Evolutionary conservation across 2,329 filamentous ascomycete species (phyloP).

Genomic region (Penicillium nordicum): DNA sequence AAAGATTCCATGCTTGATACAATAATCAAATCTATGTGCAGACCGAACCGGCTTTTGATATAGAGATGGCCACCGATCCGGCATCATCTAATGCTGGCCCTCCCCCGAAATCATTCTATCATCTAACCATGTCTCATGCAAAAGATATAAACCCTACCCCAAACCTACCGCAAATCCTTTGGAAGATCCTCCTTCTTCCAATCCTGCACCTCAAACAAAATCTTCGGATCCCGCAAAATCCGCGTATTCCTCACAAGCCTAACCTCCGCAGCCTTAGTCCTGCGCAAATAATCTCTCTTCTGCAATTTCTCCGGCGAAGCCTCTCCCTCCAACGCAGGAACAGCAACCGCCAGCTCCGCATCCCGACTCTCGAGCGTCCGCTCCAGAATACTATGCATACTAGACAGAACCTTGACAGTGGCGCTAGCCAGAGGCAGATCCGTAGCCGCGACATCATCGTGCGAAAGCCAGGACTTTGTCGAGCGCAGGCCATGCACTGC

Average conservation of each 20-base stretch:
- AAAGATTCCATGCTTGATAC: background rate
- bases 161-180: conserved; percentile 16
- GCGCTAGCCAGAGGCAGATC: conserved; percentile 81
- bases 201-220: conserved; percentile 58
- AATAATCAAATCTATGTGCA: conserved; percentile 14
- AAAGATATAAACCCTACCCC: background rate
- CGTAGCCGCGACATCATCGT: conserved; percentile 64
- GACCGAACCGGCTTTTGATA: background rate
- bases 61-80: background rate
- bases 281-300: conserved; percentile 62
- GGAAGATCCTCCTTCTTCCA: conserved; percentile 33
- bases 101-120: background rate
- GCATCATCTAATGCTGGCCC: background rate
- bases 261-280: conserved; percentile 84
- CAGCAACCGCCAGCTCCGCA: conserved; percentile 53
- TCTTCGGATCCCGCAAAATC: conserved; percentile 63
- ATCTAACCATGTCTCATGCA: background rate
- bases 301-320: conserved; percentile 46
- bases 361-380: conserved; percentile 65
- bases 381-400: conserved; percentile 82
- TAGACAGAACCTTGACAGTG: conserved; percentile 80
- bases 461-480: conserved; percentile 68
- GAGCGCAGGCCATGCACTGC: conserved; percentile 49
- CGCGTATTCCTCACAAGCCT: conserved; percentile 72
- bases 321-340: conserved; percentile 20